Base-by-base conservation (phyloP, 73 alveolate species). In the Symbiodinium pilosum region DNA sequence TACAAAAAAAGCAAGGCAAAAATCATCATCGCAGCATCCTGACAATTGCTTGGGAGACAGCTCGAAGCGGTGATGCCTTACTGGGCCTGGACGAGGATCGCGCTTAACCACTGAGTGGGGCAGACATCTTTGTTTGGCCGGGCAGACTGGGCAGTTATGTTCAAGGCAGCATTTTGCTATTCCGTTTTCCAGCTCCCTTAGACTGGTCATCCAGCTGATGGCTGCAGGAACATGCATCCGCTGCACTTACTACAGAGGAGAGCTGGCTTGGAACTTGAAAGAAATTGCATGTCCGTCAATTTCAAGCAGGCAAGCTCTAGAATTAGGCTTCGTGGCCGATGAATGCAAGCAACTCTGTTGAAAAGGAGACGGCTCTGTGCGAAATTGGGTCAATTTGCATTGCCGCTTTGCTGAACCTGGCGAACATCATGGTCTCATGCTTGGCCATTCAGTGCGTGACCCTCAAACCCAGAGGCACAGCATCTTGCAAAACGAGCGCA, bases 31-130 rank as follows among this genome's bases (percentile, higher is more conserved):
- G 87, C 54, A 24, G 87, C 87, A 39, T 81, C 43, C 38, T 81
- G 38, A 36, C 54, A 21, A 56, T 87, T 6, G 94, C 94, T 28
- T 87, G 94, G 94, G 94, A 52, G n/a, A 87, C 94, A 11, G 54
- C 68, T 41, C 52, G 84, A 4, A 47, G 68, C 21, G 94, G 94
- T 11, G 94, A 87, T 5, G 94, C 94, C 85, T 36, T 87, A 56
- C 94, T 87, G 85, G 77, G 84, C 24, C 51, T 34, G 69, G 59
- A 64, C 38, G 77, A 64, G 77, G 71, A 54, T 7, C 34, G 12
- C 4, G 12, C 68, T 0, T 16, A 51, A 24, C 68, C 21, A 16
- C 68, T 51, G 64, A 0, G 68, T 24, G 68, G 12, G 12, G 12
- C 21, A 2, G 68, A 16, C 28, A 0, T 1, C n/a, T n/a, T 16